These are phyloP conservation scores for Gnetum montanum DNA, from an alignment of 75 land plant species.

Conservation along the genomic window DNA sequence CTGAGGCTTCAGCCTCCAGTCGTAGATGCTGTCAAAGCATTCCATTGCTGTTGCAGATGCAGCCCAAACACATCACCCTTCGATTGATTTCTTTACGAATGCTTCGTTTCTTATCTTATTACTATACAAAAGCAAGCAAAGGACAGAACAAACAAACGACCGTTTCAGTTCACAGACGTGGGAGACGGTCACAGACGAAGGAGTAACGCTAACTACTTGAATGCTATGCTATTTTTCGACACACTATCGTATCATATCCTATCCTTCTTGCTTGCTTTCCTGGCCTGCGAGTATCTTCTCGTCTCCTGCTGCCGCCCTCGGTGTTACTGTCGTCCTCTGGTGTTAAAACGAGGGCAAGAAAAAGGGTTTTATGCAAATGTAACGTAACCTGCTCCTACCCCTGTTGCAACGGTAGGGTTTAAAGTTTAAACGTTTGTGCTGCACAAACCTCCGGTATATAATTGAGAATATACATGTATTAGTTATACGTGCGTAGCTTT, in stretches of 20 bases:
- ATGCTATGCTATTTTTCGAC: neutral
- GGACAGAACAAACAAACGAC: too few relatives aligned
- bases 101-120: too few relatives aligned
- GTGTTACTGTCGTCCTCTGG: neutral
- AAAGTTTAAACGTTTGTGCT: too few relatives aligned
- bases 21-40: constrained; percentile 23
- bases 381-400: neutral
- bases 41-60: constrained; percentile 5
- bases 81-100: too few relatives aligned
- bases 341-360: neutral
- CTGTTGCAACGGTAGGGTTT: too few relatives aligned
- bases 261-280: neutral
- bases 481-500: too few relatives aligned
- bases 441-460: too few relatives aligned
- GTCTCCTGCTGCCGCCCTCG: neutral
- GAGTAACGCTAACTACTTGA: neutral
- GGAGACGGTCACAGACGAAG: neutral
- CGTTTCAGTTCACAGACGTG: too few relatives aligned
- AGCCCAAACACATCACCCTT: too few relatives aligned
- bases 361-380: neutral
- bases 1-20: constrained; percentile 33
- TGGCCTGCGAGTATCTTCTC: neutral
- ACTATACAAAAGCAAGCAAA: too few relatives aligned
- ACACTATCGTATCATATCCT: neutral
- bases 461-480: too few relatives aligned